Evolutionary conservation across 2,329 filamentous ascomycete genomes (phyloP), one percentile per base, ranked within the genome.

Genomic region (Scedosporium aurantiacum): DNA sequence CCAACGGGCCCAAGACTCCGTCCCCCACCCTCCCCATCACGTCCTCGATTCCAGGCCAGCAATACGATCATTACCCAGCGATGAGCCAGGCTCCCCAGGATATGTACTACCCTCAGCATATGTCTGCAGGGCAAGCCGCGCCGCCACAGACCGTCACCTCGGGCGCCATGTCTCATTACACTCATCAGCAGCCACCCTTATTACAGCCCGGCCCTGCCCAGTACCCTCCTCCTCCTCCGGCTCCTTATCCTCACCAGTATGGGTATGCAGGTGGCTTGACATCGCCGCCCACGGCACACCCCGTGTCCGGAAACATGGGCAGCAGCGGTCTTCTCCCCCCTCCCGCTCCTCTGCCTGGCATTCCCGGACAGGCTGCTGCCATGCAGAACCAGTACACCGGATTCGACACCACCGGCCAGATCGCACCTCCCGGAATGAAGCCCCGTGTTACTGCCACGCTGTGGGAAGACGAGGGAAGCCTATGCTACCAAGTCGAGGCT

Each of bases 401-500:
- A 3, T 85, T 84, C 66, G 94, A 97, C 71, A 88, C 87, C 6
- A 95, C 90, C n/a, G 94, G 94, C 7, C 94, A 97, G 73, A 78
- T 96, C 63, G 90, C 91, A 18, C 94, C 94, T 7, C 89, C 90
- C 2, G 93, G 93, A 32, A 95, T 96, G 85, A 97, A 97, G 78
- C 94, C 94, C 21, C 82, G 93, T 64, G 94, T 99, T 28, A 97
- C 94, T 4, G 94, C 94, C 7, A 99, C 94, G 0, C 74, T 99
- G 25, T 99, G 94, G 94, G 94, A 97, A 78, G 94, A 99, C 67
- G 94, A 99, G 71, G 94, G 94, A 40, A 97, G 91, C 71, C 79
- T 97, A 32, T 99, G 94, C 76, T 99, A 97, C 72, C 94, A 97
- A 72, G 94, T 97, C 1, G 94, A 97, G 74, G 93, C 94, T 3